Evolutionary conservation across 1,139 yeast genomes (phyloP), one percentile per base, ranked within the genome.

Genomic region (Debaryomyces subglobosus): DNA sequence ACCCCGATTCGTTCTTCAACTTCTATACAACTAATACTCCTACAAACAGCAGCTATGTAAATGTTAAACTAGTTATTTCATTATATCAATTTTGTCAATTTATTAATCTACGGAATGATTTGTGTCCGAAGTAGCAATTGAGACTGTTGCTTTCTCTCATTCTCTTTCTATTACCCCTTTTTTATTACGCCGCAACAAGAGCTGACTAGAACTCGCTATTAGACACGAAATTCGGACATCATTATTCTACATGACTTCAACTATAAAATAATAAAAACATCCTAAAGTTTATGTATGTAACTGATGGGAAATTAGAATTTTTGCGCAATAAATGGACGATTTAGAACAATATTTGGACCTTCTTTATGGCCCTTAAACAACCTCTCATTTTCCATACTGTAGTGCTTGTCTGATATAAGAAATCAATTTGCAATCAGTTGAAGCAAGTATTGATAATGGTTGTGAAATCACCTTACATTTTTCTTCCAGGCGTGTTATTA

Each of bases 141-240:
- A 7, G 10, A 7, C n/a, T 35, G 38, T 24, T 21, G 25, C 30
- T 27, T 27, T 27, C 30, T 27, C 38, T 20, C 8, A 5, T 21
- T 21, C 38, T 35, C 38, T 35, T 20, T 34, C 37, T 10, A 18
- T 35, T 20, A 35, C 38, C 38, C 38, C 38, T 20, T 35, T 35
- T 21, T 35, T 35, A 15, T 35, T 21, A 12, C 38, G 35, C 38
- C 12, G 20, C 13, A 13, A 12, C n/a, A 12, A 35, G 5, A 20
- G 6, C 6, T 34, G 21, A 34, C 16, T 33, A 16, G 5, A 4
- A 18, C 6, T 34, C 21, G 18, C 18, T 30, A 13, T 4, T 8
- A 8, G 4, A 30, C 5, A 18, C 34, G 15, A 30, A 30, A 13
- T 30, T 12, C n/a, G 3, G 13, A 12, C 30, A 27, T 5, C 30